Base-by-base conservation (phyloP, 2,329 filamentous ascomycete genomes). In the Sarocladium kiliense region DNA sequence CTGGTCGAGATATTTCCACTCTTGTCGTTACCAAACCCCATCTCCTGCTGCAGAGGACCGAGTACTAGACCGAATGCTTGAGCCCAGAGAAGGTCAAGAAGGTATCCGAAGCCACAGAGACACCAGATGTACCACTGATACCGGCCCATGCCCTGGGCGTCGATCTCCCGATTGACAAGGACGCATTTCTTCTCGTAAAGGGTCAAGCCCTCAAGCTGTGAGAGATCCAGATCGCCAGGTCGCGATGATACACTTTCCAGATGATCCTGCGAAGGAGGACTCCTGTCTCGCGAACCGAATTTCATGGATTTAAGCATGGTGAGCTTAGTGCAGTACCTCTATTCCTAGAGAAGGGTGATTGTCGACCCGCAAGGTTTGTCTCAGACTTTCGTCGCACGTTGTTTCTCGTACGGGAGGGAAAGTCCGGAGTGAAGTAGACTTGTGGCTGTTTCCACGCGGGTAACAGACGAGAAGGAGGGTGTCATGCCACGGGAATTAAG, bases 71-170 rank as follows among this genome's bases (percentile, higher is more conserved):
- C 79, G 60, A 84, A 81, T 0, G 77, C 80, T 59, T 83, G 80
- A 2, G 80, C 78, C 78, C 79, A 84, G 47, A 81, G 68, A 23
- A 83, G 65, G 59, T 84, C 81, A 36, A 84, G 70, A 39, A 81
- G 65, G 61, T 81, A 81, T 1, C 79, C 79, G 34, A 80, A 77
- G 34, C 79, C 79, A 58, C 78, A 81, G 0, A 81, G 65, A 3
- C 65, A 61, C 77, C 77, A 81, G 47, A 77, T 68, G 59, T 70
- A 77, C 76, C 76, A 79, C 59, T 81, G 77, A 57, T 80, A 81
- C 54, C 65, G 67, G 2, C 77, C 78, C 75, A 81, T 79, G 37
- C 78, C 78, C 58, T 78, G 74, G 36, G 63, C 59, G 55, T 81
- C 76, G 56, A 81, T 76, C 63, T 80, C 78, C 11, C 66, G 67